Base-by-base conservation (phyloP, 2,329 filamentous ascomycete species). In the Clonostachys solani region DNA sequence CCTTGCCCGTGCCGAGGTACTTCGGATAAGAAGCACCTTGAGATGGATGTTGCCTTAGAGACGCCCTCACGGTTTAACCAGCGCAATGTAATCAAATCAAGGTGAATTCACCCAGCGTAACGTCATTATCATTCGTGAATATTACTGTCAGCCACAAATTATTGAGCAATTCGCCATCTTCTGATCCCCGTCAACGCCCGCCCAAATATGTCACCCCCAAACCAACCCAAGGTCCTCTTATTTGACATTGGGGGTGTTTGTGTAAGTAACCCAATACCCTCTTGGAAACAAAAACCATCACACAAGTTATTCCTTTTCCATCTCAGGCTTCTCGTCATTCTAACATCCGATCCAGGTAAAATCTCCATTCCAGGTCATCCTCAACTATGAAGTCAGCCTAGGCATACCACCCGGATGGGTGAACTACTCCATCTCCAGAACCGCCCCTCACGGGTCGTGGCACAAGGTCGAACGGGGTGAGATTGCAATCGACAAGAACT, bases 211-310 rank as follows among this genome's bases (percentile, higher is more conserved):
- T 35, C 45, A n/a, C n/a, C 34, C 7, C 7, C 15, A 38, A 73
- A 68, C 48, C 73, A 74, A 49, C 87, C 88, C 33, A 87, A 87
- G 56, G 88, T 89, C 47, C 72, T 95, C 33, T 75, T 99, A 18
- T 97, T 97, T 65, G 94, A 99, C 68, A 94, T 99, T 56, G 94
- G 94, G 37, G 94, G 94, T 52, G 94, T 99, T 56, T 95, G 90
- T 77, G 92, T 96, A 86, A 76, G 89, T 83, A 50, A 45, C 40
- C 5, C 12, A 29, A 37, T 16, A 17, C 23, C 5, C 29, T 37
- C n/a, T 23, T n/a, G 6, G 10, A 29, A 12, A 5, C 15, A 36
- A 12, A 7, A 12, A 13, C 18, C 33, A 36, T 17, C 16, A 35
- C n/a, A 33, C 6, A 15, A 13, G 17, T 38, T 17, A n/a, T 13